Evolutionary conservation across 2,329 filamentous ascomycete species (phyloP), one percentile per base, ranked within the genome.

Genomic region (Ceratocystis ficicola): DNA sequence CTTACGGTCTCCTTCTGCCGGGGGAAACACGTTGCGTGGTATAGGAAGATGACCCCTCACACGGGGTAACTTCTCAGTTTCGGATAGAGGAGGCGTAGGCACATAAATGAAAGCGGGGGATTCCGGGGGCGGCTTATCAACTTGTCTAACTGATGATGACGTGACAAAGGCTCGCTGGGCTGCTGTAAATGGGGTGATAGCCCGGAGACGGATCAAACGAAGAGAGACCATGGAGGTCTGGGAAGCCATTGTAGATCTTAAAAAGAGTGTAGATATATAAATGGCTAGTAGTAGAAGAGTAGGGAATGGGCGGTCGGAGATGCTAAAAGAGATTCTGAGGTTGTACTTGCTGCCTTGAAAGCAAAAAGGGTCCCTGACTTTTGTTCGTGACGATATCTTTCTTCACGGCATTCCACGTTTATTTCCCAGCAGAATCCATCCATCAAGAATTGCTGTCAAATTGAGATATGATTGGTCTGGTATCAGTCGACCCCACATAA

Each of bases 81-180:
- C 80, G 63, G 86, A 84, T 74, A 96, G 90, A n/a, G 85, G 82
- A 62, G 88, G 83, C 70, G 81, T 80, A 61, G 92, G 93, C 65
- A 96, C 80, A 70, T 90, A 85, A 76, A 97, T 88, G 79, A 88
- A 97, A 69, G 83, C 83, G 60, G 94, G 93, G 44, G 91, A 95
- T 74, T 96, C 89, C 62, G 94, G 93, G 20, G 87, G 87, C 69
- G 92, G 48, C 28, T 57, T 64, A 25, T 59, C 50, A 36, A 17
- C 28, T 74, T 74, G 6, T 72, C 73, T 25, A 75, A 75, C 67
- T 30, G 50, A 48, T 15, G 48, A 22, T 22, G 48, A 36, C 20
- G 62, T n/a, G 10, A 25, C 20, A 59, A 48, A 59, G 44, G 62
- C 52, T 17, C 44, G 50, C 41, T 46, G 65, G 44, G 41, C n/a